phyloP scores from a whole-genome alignment of 2,329 filamentous ascomycete genomes.

The Fusarium lateritium region DNA sequence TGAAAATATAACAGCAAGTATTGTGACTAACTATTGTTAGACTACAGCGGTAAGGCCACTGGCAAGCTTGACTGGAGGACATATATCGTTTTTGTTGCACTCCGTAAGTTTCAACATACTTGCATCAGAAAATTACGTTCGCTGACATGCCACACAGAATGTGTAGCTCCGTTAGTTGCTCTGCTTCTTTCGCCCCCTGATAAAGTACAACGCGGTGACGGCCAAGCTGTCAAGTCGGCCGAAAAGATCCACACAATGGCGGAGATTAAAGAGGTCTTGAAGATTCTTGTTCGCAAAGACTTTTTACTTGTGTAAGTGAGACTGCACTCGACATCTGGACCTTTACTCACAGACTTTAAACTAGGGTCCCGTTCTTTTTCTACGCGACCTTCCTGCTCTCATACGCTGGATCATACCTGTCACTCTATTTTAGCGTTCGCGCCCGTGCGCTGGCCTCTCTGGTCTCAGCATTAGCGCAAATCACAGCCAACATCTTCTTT shows the following conservation, averaged over 20 bases:
- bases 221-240: neutral
- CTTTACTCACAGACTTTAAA: neutral
- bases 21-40: neutral
- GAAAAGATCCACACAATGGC: neutral
- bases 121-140: neutral
- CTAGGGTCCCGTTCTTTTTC: constrained; percentile 10
- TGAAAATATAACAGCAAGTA: neutral
- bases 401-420: constrained; percentile 23
- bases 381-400: constrained; percentile 23
- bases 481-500: neutral
- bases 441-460: constrained; percentile 7
- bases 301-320: neutral
- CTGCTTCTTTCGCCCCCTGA: neutral
- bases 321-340: too few species aligned
- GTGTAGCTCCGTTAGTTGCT: neutral
- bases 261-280: neutral
- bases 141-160: neutral
- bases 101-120: neutral
- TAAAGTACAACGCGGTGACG: neutral
- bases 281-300: neutral
- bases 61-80: neutral
- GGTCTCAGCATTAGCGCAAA: neutral
- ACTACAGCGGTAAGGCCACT: neutral
- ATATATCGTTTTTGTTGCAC: neutral
- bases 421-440: constrained; percentile 25